A percentile compares a stretch with the other conserved stretches of the same genome.
Conservation (phyloP, 2,329 filamentous ascomycete species). For the Periconia sp. region DNA sequence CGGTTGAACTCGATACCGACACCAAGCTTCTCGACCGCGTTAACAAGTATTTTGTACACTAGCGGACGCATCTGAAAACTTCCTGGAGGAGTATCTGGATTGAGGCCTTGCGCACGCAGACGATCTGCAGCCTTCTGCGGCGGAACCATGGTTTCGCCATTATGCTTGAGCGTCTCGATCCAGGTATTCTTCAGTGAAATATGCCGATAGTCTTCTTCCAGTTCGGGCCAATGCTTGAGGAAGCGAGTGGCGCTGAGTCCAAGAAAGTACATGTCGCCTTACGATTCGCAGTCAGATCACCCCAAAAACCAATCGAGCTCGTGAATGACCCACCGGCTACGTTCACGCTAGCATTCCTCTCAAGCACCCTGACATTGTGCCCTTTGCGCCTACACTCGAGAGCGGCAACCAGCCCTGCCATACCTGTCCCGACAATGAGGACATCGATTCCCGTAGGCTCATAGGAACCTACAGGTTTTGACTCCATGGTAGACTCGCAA, state of each 20-base stretch:
- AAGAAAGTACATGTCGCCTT: slow-evolving; percentile 67
- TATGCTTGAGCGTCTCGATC: slow-evolving; percentile 63
- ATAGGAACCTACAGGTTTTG: slow-evolving; percentile 60
- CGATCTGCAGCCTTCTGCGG: slow-evolving; percentile 59
- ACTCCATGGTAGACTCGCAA: slow-evolving; percentile 54
- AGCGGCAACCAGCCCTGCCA: slow-evolving; percentile 46
- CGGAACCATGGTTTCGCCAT: slow-evolving; percentile 56
- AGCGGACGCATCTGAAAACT: slow-evolving; percentile 63
- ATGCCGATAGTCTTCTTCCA: slow-evolving; percentile 57
- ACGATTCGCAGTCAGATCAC: no score
- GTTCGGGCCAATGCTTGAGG: slow-evolving; percentile 62
- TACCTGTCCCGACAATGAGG: slow-evolving; percentile 48
- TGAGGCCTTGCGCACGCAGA: slow-evolving; percentile 52
- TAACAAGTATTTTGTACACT: slow-evolving; percentile 62
- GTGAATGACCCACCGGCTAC: slow-evolving; percentile 51
- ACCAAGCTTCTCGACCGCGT: slow-evolving; percentile 54
- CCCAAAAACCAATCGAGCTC: no score
- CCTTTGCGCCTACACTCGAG: slow-evolving; percentile 49
- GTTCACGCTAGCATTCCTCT: slow-evolving; percentile 57
- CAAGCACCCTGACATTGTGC: slow-evolving; percentile 47
- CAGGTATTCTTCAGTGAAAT: slow-evolving; percentile 62
- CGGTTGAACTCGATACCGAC: slow-evolving; percentile 51
- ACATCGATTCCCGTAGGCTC: slow-evolving; percentile 49
- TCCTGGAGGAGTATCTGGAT: slow-evolving; percentile 58
- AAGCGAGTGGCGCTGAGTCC: slow-evolving; percentile 62